Evolutionary conservation across 2,329 filamentous ascomycete species (phyloP).

Genomic region (Aurifilum marmelostoma): DNA sequence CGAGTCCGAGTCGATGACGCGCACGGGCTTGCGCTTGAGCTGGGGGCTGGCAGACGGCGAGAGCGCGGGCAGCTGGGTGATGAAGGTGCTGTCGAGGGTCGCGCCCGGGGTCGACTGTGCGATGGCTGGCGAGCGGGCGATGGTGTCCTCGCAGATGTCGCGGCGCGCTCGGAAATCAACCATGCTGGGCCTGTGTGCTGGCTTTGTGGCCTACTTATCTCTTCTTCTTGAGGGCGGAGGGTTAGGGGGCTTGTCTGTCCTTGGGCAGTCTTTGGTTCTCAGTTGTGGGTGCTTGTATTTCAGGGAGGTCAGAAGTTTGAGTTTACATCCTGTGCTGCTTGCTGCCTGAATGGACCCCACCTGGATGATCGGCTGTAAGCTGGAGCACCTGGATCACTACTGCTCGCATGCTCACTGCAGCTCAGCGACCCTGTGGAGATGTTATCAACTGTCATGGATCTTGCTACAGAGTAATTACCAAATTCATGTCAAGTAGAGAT

Average conservation of each 20-base stretch:
- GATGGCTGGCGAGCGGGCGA: neutral
- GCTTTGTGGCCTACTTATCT: no score
- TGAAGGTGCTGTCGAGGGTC: constrained; percentile 13
- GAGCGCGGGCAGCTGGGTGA: constrained; percentile 12
- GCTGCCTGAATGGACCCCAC: neutral
- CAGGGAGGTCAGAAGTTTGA: no score
- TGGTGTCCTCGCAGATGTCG: constrained; percentile 12
- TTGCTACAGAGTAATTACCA: neutral
- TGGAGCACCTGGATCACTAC: neutral
- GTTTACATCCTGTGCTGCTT: neutral
- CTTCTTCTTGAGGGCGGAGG: no score
- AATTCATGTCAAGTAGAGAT: neutral
- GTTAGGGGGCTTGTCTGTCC: no score
- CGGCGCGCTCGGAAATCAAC: neutral
- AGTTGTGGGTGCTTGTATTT: neutral
- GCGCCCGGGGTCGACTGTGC: constrained; percentile 10
- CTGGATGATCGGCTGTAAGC: neutral
- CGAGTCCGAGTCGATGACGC: constrained; percentile 12
- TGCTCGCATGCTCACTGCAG: neutral
- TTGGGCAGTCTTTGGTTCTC: neutral
- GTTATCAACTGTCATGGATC: neutral
- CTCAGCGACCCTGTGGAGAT: neutral
- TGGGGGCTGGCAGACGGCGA: neutral
- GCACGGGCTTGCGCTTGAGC: constrained; percentile 10
- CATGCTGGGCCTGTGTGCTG: neutral